phyloP scores from a whole-genome alignment of 2,329 filamentous ascomycete genomes.

The Penicillium sclerotiorum region DNA sequence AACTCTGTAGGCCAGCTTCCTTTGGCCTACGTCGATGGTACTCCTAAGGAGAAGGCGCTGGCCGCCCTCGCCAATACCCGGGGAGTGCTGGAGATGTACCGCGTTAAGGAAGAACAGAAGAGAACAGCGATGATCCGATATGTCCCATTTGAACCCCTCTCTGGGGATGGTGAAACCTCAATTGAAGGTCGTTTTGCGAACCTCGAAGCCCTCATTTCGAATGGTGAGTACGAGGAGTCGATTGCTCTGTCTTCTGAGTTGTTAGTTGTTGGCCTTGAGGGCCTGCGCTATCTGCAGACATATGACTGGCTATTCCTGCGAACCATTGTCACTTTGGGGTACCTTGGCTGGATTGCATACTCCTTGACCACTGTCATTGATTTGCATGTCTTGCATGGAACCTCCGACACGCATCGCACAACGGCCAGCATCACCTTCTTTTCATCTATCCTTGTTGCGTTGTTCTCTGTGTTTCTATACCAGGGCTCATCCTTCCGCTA shows the following conservation, averaged over 20 bases:
- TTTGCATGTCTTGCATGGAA: constrained; percentile 77
- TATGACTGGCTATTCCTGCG: constrained; percentile 98
- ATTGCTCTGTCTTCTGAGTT: constrained; percentile 77
- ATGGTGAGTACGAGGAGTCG: constrained; percentile 70
- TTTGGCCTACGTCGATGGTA: constrained; percentile 75
- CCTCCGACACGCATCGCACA: constrained; percentile 65
- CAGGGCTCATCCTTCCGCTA: constrained; percentile 82
- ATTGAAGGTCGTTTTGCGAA: constrained; percentile 67
- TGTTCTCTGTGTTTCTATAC: constrained; percentile 78
- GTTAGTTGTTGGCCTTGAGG: constrained; percentile 75
- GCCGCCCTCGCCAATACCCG: constrained; percentile 82
- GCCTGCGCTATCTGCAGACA: constrained; percentile 90
- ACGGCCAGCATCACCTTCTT: constrained; percentile 65
- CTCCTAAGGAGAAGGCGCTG: constrained; percentile 74
- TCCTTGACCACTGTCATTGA: constrained; percentile 87
- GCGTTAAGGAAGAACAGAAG: constrained; percentile 88
- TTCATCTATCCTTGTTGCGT: constrained; percentile 69
- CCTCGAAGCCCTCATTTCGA: constrained; percentile 69
- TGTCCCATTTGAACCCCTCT: constrained; percentile 72
- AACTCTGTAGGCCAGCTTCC: constrained; percentile 96
- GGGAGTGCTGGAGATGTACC: constrained; percentile 93
- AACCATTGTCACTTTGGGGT: constrained; percentile 84
- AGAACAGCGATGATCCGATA: constrained; percentile 74
- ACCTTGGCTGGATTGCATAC: constrained; percentile 94
- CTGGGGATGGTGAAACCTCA: constrained; percentile 59